Conservation (phyloP, 2,329 filamentous ascomycete genomes). For the Penicillium sclerotigenum region DNA sequence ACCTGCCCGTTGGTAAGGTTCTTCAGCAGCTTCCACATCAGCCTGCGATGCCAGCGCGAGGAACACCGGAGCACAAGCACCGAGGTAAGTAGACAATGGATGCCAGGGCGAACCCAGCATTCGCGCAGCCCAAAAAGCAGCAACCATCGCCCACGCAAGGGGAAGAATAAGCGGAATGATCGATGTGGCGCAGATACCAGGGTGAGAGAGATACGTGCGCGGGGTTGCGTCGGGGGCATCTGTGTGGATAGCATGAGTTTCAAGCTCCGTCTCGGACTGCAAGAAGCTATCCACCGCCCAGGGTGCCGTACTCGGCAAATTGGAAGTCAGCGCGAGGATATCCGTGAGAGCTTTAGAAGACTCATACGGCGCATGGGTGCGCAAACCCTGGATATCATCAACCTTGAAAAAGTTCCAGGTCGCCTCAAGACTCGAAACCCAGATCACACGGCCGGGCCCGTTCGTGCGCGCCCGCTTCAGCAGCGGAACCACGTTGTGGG, state of each 20-base stretch:
- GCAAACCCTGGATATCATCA: conserved; percentile 73
- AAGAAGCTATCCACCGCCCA: conserved; percentile 55
- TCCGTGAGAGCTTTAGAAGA: conserved; percentile 85
- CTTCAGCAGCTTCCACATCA: conserved; percentile 37
- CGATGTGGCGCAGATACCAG: conserved; percentile 78
- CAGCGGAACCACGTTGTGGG: conserved; percentile 73
- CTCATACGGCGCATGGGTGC: conserved; percentile 68
- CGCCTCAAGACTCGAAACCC: conserved; percentile 81
- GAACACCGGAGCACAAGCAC: conserved; percentile 74
- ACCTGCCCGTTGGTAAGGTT: conserved; percentile 55
- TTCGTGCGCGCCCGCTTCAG: conserved; percentile 52
- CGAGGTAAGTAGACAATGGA: conserved; percentile 68
- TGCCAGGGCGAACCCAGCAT: conserved; percentile 89
- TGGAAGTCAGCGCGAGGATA: conserved; percentile 69
- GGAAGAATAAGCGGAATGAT: conserved; percentile 72
- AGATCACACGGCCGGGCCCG: conserved; percentile 68
- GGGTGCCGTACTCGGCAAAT: conserved; percentile 61
- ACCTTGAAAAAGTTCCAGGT: conserved; percentile 55
- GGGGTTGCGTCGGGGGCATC: conserved; percentile 43
- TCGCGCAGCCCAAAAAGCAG: conserved; percentile 68
- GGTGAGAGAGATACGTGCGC: conserved; percentile 75
- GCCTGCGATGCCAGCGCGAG: conserved; percentile 64
- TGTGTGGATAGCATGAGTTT: conserved; percentile 6
- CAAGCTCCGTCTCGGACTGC: conserved; percentile 22
- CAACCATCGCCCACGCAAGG: conserved; percentile 66